A percentile compares a stretch with the other conserved stretches of the same genome.
phyloP scores from a whole-genome alignment of 2,329 filamentous ascomycete species.

The Aspergillus thermomutatus region DNA sequence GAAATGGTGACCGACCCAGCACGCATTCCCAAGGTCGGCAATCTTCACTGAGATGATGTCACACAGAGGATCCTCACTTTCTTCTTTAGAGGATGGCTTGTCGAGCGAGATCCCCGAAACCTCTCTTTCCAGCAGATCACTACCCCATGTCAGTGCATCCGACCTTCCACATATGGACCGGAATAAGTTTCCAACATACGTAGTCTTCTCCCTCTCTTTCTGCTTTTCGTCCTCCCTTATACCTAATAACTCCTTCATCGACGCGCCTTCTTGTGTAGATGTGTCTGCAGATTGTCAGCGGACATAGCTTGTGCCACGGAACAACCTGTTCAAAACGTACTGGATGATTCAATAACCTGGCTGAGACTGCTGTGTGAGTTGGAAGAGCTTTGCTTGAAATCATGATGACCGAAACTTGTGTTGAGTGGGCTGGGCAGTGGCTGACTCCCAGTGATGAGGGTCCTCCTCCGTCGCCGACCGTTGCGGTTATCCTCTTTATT shows the following conservation, averaged over 20 bases:
- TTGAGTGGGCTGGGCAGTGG: conserved; percentile 93
- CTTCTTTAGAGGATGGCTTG: conserved; percentile 53
- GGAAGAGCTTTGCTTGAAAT: conserved; percentile 60
- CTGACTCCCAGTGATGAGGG: conserved; percentile 94
- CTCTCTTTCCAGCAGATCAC: conserved; percentile 85
- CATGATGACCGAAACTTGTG: conserved; percentile 65
- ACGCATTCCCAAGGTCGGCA: conserved; percentile 95
- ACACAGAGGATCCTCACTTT: conserved; percentile 37
- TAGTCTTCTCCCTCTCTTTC: conserved; percentile 85
- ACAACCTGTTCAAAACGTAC: conserved; percentile 50
- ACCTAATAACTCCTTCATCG: conserved; percentile 55
- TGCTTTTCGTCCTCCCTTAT: conserved; percentile 63
- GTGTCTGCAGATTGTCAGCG: conserved; percentile 40
- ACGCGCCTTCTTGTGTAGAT: conserved; percentile 46
- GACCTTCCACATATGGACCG: neutral
- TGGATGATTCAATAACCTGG: conserved; percentile 69
- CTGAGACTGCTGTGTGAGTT: conserved; percentile 73
- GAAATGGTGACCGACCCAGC: conserved; percentile 98
- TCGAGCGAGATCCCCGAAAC: conserved; percentile 93
- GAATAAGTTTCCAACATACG: conserved; percentile 58
- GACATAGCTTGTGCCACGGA: conserved; percentile 24
- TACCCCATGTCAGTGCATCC: conserved; percentile 34
- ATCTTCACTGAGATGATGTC: conserved; percentile 98
- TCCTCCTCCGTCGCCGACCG: conserved; percentile 81
- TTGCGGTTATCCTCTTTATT: conserved; percentile 90